Percentiles rank a stretch among this genome's conserved stretches.
Evolutionary conservation across 768 basidiomycete species (phyloP).

Genomic region (Sporobolomyces pararoseus): DNA sequence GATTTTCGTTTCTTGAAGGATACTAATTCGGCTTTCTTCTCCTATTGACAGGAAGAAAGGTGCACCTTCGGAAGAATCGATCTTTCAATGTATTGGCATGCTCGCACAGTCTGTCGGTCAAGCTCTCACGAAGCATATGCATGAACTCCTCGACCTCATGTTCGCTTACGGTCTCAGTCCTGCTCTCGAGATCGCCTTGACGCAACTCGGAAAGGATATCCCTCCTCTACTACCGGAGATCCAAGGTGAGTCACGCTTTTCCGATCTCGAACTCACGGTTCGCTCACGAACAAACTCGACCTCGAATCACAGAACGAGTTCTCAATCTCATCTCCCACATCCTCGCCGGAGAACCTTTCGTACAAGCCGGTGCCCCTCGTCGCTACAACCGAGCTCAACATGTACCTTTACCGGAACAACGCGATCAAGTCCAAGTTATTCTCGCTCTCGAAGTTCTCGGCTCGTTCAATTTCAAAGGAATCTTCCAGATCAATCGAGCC

Average conservation of each 20-base stretch:
- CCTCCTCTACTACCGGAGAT: slow-evolving; percentile 85
- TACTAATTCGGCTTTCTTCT: neutral
- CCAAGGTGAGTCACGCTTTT: slow-evolving; percentile 60
- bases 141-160: slow-evolving; percentile 95
- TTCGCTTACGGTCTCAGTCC: slow-evolving; percentile 89
- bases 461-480: slow-evolving; percentile 90
- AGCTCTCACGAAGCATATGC: slow-evolving; percentile 87
- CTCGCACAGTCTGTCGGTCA: slow-evolving; percentile 90
- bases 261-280: too few relatives aligned
- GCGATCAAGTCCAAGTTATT: slow-evolving; percentile 50
- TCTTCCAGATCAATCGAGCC: slow-evolving; percentile 38
- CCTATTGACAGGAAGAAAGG: slow-evolving; percentile 27
- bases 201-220: slow-evolving; percentile 77
- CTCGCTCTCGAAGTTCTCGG: slow-evolving; percentile 83
- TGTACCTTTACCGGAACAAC: slow-evolving; percentile 9
- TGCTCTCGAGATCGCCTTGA: slow-evolving; percentile 75
- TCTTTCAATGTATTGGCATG: slow-evolving; percentile 98
- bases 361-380: slow-evolving; percentile 74
- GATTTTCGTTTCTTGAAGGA: neutral
- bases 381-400: slow-evolving; percentile 51
- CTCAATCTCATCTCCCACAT: slow-evolving; percentile 77
- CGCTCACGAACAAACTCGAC: too few relatives aligned
- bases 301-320: slow-evolving; percentile 76
- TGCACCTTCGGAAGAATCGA: slow-evolving; percentile 81
- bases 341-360: slow-evolving; percentile 78